These are phyloP conservation scores for Lasiosphaeria miniovina DNA, from an alignment of 495 filamentous ascomycete genomes.

Conservation along the genomic window DNA sequence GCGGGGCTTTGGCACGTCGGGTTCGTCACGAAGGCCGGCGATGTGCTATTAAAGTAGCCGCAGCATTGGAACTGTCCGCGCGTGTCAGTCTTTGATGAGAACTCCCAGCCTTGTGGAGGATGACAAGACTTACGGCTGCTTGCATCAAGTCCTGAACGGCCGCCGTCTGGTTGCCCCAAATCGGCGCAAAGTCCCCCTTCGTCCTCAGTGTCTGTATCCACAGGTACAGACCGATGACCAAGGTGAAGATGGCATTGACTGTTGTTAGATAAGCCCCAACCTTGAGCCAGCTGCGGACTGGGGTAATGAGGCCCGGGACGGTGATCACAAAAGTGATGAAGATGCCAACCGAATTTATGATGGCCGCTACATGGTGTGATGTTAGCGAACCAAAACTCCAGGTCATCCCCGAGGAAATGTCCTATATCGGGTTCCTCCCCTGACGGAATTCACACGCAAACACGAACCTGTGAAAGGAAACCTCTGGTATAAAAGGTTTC, in stretches of 20 bases:
- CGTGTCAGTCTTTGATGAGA: conserved; percentile 18
- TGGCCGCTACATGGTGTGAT: conserved; percentile 45
- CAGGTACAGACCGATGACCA: conserved; percentile 61
- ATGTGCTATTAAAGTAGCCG: conserved; percentile 65
- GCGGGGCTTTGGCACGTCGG: conserved; percentile 57
- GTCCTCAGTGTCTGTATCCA: conserved; percentile 70
- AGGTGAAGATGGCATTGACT: conserved; percentile 58
- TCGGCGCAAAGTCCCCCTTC: conserved; percentile 49
- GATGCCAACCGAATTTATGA: conserved; percentile 62
- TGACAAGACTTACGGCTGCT: conserved; percentile 49
- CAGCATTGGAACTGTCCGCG: conserved; percentile 65
- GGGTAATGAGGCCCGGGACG: conserved; percentile 59
- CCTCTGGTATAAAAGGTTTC: conserved; percentile 57
- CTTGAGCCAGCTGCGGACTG: conserved; percentile 56
- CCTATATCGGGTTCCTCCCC: neutral
- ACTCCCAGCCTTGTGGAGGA: neutral
- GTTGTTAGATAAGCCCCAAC: conserved; percentile 58
- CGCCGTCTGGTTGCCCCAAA: conserved; percentile 54
- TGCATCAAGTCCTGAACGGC: conserved; percentile 61
- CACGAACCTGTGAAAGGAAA: conserved; percentile 59
- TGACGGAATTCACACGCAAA: neutral
- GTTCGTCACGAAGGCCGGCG: conserved; percentile 62
- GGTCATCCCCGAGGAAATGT: no score
- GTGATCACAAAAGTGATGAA: conserved; percentile 55
- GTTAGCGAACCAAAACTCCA: conserved; percentile 24